A percentile compares a stretch with the other conserved stretches of the same genome.
phyloP scores from a whole-genome alignment of 2,329 filamentous ascomycete genomes.

The Furcasterigmium sp. region DNA sequence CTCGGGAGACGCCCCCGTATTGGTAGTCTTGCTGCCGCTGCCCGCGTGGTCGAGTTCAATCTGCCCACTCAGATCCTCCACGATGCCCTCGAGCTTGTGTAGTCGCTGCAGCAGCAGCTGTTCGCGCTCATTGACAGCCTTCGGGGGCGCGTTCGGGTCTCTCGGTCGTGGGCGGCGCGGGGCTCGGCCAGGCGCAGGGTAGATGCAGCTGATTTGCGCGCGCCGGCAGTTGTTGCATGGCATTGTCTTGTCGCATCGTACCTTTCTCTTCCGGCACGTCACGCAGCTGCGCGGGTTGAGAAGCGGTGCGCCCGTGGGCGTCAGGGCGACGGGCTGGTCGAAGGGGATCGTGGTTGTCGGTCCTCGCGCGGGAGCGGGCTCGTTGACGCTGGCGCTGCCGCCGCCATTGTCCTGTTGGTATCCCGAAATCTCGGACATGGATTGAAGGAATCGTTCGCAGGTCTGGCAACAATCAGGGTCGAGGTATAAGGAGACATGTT shows the following conservation, averaged over 20 bases:
- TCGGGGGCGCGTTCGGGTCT: conserved; percentile 56
- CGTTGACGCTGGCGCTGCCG: no score
- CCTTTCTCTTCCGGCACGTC: conserved; percentile 53
- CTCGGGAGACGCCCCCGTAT: conserved; percentile 32
- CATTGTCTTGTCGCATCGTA: conserved; percentile 74
- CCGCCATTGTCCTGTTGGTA: no score
- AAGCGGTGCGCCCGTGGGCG: conserved; percentile 19
- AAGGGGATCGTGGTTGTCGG: conserved; percentile 7
- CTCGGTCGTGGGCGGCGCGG: conserved; percentile 62
- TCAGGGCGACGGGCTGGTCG: conserved; percentile 11
- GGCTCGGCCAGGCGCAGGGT: conserved; percentile 68
- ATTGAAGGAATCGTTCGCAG: no score
- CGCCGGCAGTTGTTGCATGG: conserved; percentile 71
- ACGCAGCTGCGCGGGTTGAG: conserved; percentile 45
- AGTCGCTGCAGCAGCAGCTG: conserved; percentile 67
- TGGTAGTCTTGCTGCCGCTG: conserved; percentile 16
- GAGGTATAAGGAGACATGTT: no score
- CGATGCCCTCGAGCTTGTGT: conserved; percentile 69
- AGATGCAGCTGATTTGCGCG: conserved; percentile 66
- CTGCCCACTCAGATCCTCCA: conserved; percentile 63
- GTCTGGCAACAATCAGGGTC: no score
- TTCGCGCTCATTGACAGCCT: conserved; percentile 56
- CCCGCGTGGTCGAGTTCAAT: conserved; percentile 48
- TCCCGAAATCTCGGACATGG: no score
- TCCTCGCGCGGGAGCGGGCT: not conserved